Percentiles rank a stretch among this genome's conserved stretches.
These are phyloP conservation scores for Beauveria brongniartii DNA, from an alignment of 2,329 filamentous ascomycete species.

Conservation along the genomic window DNA sequence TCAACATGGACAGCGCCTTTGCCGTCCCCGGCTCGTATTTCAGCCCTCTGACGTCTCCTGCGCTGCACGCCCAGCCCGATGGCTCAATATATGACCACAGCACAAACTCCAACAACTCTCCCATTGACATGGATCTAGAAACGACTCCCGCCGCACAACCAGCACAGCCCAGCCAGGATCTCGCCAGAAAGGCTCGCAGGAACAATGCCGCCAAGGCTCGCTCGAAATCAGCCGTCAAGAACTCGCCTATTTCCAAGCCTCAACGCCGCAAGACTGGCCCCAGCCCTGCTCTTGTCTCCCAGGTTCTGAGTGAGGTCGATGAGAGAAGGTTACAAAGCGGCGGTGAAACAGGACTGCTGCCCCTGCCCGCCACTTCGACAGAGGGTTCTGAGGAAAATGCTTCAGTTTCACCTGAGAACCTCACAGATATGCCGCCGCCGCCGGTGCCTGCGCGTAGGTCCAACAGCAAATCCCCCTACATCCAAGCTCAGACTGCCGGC, in stretches of 20 bases:
- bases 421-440: conserved; percentile 59
- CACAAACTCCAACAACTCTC: conserved; percentile 43
- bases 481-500: conserved; percentile 43
- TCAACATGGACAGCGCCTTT: conserved; percentile 51
- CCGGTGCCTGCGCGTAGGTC: conserved; percentile 59
- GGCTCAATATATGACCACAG: conserved; percentile 37
- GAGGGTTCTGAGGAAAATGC: conserved; percentile 57
- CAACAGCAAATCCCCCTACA: conserved; percentile 58
- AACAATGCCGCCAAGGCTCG: conserved; percentile 44
- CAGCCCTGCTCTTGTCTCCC: conserved; percentile 48
- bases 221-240: conserved; percentile 47
- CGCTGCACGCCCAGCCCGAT: conserved; percentile 64
- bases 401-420: conserved; percentile 55
- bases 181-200: conserved; percentile 45
- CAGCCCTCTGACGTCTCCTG: conserved; percentile 74
- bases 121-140: conserved; percentile 49
- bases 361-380: conserved; percentile 31
- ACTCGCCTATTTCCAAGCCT: conserved; percentile 67
- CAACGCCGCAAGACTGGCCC: conserved; percentile 44
- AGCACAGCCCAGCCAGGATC: conserved; percentile 34
- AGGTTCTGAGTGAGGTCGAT: conserved; percentile 46
- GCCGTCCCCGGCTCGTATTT: conserved; percentile 67
- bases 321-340: conserved; percentile 30
- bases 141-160: conserved; percentile 26
- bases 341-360: conserved; percentile 30